Conservation (phyloP, 2,329 filamentous ascomycete genomes). For the Hypoxylon sp. region DNA sequence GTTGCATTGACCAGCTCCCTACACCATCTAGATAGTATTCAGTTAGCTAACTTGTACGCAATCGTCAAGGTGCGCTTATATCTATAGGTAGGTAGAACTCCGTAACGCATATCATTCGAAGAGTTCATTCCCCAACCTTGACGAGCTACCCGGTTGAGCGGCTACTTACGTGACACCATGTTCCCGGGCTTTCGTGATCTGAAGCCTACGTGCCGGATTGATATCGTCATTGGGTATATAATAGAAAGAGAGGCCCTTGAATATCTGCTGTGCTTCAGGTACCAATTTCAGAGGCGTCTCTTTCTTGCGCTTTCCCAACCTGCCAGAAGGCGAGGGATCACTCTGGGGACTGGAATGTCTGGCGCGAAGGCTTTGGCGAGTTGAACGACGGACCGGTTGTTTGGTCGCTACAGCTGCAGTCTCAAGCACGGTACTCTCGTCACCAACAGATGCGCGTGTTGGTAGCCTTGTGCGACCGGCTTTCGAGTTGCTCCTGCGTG, state of each 20-base stretch:
- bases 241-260: constrained; percentile 75
- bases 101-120: not conserved
- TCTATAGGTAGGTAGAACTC: not conserved
- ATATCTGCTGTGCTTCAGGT: constrained; percentile 70
- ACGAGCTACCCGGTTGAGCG: not conserved
- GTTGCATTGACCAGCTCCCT: constrained; percentile 73
- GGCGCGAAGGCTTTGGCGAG: constrained; percentile 18
- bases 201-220: constrained; percentile 74
- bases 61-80: not conserved
- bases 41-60: constrained; percentile 16
- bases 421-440: constrained; percentile 42
- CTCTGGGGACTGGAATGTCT: constrained; percentile 44
- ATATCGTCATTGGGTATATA: constrained; percentile 88
- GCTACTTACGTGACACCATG: constrained; percentile 72
- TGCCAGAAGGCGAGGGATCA: constrained; percentile 44
- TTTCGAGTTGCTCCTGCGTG: constrained; percentile 22
- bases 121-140: not conserved
- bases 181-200: constrained; percentile 81
- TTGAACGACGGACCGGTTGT: constrained; percentile 24
- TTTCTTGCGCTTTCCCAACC: constrained; percentile 64
- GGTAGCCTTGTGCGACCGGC: constrained; percentile 4
- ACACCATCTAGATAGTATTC: constrained; percentile 66
- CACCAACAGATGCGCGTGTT: constrained; percentile 2
- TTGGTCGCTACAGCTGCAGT: constrained; percentile 34
- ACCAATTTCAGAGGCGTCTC: constrained; percentile 60